Base-by-base conservation (phyloP, 78 protist genomes). In the Dictyostelium brefeldianum region DNA sequence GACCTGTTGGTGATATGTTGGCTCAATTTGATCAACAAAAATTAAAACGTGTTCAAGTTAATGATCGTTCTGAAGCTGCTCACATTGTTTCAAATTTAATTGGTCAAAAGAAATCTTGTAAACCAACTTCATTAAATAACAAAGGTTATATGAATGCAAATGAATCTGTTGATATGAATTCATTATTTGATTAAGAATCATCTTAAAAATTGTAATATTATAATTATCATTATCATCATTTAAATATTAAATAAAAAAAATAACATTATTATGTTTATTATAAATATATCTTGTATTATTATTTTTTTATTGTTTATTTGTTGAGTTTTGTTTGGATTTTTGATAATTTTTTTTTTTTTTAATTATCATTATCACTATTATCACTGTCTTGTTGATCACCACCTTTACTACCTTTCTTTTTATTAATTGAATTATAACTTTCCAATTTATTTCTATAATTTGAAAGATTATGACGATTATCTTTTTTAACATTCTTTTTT, bases 61-160 rank as follows among this genome's bases (percentile, higher is more conserved):
- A 75, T 25, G 92, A 85, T 62, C 62, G 92, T 57, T 46, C 65
- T 46, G 59, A 53, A 27, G 92, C 92, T 29, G 54, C 83, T 27
- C 31, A n/a, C 14, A 80, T 80, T 9, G 83, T 74, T 15, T 10
- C 57, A 15, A 51, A 41, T 65, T 17, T 85, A n/a, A 51, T 85
- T 56, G 92, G 92, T 59, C 51, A 53, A 25, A 85, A 85, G 47
- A 41, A 59, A 29, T 56, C n/a, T 29, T 20, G 43, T 46, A 85
- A 74, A 59, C 74, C 81, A 29, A 29, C 10, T 27, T 15, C 29
- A 27, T 12, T 78, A 4, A 20, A 7, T 15, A 51, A 78, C 5
- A 75, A 75, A 27, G 48, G 29, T 6, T 43, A 56, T 78, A 78
- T 75, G 81, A 54, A 46, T n/a, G 81, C 81, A 46, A 73, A 73